Evolutionary conservation across 1,284 basidiomycete species (phyloP).

Genomic region (Pyrrhoderma lamaoense): DNA sequence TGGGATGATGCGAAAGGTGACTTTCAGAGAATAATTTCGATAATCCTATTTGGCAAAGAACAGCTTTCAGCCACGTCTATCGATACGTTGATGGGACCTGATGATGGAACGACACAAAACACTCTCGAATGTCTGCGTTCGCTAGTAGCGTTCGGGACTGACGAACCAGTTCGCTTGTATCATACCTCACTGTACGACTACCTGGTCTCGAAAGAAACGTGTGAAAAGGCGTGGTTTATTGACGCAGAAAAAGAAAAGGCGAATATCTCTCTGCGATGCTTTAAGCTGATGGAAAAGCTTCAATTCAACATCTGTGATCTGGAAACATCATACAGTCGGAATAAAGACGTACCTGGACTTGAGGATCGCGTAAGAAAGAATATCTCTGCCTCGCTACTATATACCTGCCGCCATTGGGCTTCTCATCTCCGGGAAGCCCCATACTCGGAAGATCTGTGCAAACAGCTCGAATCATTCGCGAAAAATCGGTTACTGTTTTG

Average conservation of each 20-base stretch:
- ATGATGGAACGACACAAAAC: no score
- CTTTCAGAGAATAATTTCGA: not conserved
- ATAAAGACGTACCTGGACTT: not conserved
- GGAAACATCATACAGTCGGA: constrained; percentile 24
- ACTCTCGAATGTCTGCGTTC: not conserved
- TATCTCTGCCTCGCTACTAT: not conserved
- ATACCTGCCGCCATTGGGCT: not conserved
- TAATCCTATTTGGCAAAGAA: not conserved
- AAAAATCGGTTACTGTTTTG: not conserved
- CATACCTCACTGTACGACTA: not conserved
- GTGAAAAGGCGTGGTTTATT: not conserved
- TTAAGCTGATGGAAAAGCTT: constrained; percentile 24
- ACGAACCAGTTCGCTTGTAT: not conserved
- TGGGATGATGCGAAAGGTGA: not conserved
- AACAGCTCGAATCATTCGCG: no score
- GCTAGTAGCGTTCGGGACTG: not conserved
- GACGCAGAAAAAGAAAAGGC: not conserved
- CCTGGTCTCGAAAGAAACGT: not conserved
- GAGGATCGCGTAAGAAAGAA: not conserved
- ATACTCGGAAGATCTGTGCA: no score
- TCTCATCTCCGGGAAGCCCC: not conserved
- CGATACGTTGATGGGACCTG: not conserved
- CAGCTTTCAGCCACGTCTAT: not conserved
- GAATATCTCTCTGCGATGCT: not conserved
- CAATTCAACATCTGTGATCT: constrained; percentile 54